Conservation (phyloP, 441 rosid species). For the Breynia disticha region DNA sequence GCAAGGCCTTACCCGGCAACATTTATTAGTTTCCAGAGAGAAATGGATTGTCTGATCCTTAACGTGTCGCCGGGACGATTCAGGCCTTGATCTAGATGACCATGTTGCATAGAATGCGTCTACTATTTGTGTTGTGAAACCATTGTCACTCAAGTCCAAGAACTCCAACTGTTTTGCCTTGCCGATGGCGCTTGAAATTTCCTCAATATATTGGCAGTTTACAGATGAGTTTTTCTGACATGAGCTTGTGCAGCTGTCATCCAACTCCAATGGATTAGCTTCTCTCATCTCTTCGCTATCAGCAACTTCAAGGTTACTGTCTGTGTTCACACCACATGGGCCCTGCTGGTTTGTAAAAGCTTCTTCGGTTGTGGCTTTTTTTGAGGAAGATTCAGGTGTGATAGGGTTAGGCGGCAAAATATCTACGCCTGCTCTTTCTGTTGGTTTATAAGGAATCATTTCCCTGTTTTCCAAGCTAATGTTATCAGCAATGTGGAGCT, state of each 20-base stretch:
- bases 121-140: constrained; percentile 37
- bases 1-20: constrained; percentile 61
- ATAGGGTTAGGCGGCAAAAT: constrained; percentile 14
- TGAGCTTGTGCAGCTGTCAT: constrained; percentile 42
- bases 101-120: constrained; percentile 52
- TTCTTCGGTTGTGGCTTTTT: constrained; percentile 17
- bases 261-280: constrained; percentile 29
- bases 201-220: constrained; percentile 29
- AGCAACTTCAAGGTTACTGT: constrained; percentile 59
- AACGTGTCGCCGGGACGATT: constrained; percentile 41
- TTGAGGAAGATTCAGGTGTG: constrained; percentile 17
- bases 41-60: constrained; percentile 53
- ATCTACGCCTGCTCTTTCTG: constrained; percentile 18
- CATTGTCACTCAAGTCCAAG: constrained; percentile 68
- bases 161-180: constrained; percentile 52
- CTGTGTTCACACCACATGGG: constrained; percentile 28
- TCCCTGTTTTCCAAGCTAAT: constrained; percentile 22
- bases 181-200: constrained; percentile 52
- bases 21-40: constrained; percentile 37
- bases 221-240: constrained; percentile 30
- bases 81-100: constrained; percentile 46
- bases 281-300: constrained; percentile 68
- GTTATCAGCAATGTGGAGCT: constrained; percentile 69
- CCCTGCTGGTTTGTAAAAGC: constrained; percentile 16
- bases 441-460: constrained; percentile 2